Conservation (phyloP, 202 grass and related monocot species). For the Thinopyrum obtusiflorum region DNA sequence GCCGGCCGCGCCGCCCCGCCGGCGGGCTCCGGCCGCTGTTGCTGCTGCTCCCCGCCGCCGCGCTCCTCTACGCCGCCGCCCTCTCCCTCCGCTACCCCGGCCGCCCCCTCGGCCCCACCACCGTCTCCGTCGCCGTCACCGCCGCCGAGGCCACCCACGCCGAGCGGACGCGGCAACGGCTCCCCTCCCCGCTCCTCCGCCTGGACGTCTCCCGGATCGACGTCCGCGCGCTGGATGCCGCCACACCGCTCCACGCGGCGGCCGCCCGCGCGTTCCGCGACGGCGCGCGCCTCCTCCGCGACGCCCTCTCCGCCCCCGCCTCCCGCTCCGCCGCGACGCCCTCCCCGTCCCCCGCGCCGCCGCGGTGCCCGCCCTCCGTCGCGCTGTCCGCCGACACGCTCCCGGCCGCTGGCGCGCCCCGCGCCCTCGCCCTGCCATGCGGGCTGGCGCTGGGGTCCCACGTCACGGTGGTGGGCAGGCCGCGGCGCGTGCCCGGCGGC, state of each 20-base stretch:
- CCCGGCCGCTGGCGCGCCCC: conserved; percentile 9
- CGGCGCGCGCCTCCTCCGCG: conserved; percentile 31
- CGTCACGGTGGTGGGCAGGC: conserved; percentile 55
- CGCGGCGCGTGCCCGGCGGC: conserved; percentile 1
- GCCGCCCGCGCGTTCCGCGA: conserved; percentile 34
- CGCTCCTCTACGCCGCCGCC: conserved; percentile 53
- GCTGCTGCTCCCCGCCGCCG: conserved; percentile 29
- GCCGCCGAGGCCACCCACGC: neutral
- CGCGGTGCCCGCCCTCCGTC: conserved; percentile 55
- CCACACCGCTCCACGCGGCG: conserved; percentile 16
- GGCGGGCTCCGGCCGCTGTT: conserved; percentile 39
- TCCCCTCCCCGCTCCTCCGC: neutral
- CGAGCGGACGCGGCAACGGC: neutral
- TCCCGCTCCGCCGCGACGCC: neutral
- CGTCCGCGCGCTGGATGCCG: conserved; percentile 16
- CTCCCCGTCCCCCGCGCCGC: neutral
- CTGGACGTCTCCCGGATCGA: conserved; percentile 2
- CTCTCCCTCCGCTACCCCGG: conserved; percentile 49
- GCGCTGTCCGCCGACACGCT: conserved; percentile 29
- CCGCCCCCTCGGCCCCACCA: conserved; percentile 18
- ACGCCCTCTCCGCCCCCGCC: neutral
- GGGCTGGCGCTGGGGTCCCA: conserved; percentile 68
- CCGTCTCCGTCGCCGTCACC: neutral
- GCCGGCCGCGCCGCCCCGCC: conserved; percentile 38
- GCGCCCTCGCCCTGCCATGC: conserved; percentile 46